These are phyloP conservation scores for Wickerhamomyces alni DNA, from an alignment of 805 yeast species.

Conservation along the genomic window DNA sequence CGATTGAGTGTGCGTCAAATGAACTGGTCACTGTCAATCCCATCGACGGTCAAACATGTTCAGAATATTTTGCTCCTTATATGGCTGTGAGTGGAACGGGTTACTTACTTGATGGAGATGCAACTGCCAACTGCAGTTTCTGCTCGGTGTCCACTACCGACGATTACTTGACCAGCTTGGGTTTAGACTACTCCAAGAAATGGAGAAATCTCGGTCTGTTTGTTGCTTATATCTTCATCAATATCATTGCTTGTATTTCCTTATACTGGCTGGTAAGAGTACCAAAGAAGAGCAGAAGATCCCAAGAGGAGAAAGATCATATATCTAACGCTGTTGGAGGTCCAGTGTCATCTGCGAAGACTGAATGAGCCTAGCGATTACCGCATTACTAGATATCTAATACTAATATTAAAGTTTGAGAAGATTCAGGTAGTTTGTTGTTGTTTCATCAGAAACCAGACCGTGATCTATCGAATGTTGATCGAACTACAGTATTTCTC, in stretches of 20 bases:
- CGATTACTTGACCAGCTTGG: conserved; percentile 42
- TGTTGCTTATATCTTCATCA: conserved; percentile 35
- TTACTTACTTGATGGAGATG: conserved; percentile 4
- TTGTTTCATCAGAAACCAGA: too few relatives aligned
- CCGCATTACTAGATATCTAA: too few relatives aligned
- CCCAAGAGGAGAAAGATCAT: too few relatives aligned
- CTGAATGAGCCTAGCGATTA: too few relatives aligned
- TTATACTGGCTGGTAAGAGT: conserved; percentile 59
- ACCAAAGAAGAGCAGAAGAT: conserved; percentile 64
- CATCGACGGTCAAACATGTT: conserved; percentile 51
- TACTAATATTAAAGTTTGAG: too few relatives aligned
- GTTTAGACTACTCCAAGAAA: conserved; percentile 38
- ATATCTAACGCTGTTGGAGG: too few relatives aligned
- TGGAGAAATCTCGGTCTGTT: conserved; percentile 64
- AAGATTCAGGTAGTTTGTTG: too few relatives aligned
- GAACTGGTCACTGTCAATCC: conserved; percentile 48
- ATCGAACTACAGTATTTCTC: too few relatives aligned
- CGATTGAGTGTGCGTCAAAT: conserved; percentile 38
- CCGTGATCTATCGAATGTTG: too few relatives aligned
- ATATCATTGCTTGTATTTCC: conserved; percentile 35
- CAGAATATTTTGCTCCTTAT: conserved; percentile 38
- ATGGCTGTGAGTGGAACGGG: conserved; percentile 24
- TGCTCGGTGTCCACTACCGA: conserved; percentile 56
- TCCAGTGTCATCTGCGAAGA: too few relatives aligned
- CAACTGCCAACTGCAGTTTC: conserved; percentile 49